Evolutionary conservation across 768 basidiomycete genomes (phyloP), one percentile per base, ranked within the genome.

Genomic region (Auricularia sp.): DNA sequence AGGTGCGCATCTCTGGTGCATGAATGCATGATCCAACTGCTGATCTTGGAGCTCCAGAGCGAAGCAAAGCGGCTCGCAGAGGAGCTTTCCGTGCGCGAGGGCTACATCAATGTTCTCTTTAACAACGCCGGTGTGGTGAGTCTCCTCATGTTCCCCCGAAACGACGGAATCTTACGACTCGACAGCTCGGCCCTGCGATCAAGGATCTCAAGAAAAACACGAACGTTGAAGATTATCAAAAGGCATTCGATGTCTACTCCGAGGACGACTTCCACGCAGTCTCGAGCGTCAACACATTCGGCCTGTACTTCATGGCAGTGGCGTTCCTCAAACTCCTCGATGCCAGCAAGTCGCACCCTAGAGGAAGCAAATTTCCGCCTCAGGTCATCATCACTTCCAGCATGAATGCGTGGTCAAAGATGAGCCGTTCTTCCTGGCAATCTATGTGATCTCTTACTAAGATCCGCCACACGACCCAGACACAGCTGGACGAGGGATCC

Each of bases 401-500:
- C 62, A 81, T 82, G 80, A 82, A 81, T 64, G 81, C 80, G 1
- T 82, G 80, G 81, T 78, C 81, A 18, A 82, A 81, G 74, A 78
- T 76, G 44, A 65, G 66, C 34, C 29, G 3, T n/a, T n/a, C 16
- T 18, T 24, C 34, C 10, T 39, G 45, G 4, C 56, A 6, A 29
- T 29, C 14, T 33, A 21, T n/a, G 13, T 29, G 56, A 21, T 8
- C 56, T 59, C 29, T 35, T 29, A 14, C 56, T 1, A 7, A 21
- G 24, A 4, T 14, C 29, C 24, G 13, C 21, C 29, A 39, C 37
- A 79, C 77, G 81, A 82, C 68, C 73, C 78, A 0, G 75, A 75
- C 13, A 80, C 81, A 0, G 67, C 71, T 34, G 79, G 78, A 1
- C 70, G 65, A 51, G 76, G 75, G 14, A 80, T 76, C 72, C 79